phyloP scores from a whole-genome alignment of 1,139 yeast genomes.

The Taiozyma sp. region DNA sequence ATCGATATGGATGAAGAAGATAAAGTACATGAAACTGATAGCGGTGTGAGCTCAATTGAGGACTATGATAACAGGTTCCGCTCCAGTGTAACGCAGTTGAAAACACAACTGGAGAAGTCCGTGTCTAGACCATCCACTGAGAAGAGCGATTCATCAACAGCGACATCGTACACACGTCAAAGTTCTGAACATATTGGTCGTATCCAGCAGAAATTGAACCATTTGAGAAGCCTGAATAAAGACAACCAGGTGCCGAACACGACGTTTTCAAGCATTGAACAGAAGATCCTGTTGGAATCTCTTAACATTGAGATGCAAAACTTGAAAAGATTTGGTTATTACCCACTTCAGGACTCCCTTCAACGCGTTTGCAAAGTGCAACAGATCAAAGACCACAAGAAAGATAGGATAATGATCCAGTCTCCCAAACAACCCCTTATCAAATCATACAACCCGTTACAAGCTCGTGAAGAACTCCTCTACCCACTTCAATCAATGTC shows the following conservation, averaged over 20 bases:
- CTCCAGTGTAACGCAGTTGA: neutral
- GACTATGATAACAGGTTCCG: slow-evolving; percentile 3
- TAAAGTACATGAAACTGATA: neutral
- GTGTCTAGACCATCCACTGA: neutral
- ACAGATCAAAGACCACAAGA: neutral
- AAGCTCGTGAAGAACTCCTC: neutral
- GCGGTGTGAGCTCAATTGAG: neutral
- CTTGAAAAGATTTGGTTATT: slow-evolving; percentile 17
- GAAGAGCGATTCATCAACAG: neutral
- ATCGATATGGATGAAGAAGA: slow-evolving; percentile 16
- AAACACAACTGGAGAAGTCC: neutral
- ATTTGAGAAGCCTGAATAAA: slow-evolving; percentile 14
- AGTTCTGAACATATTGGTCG: slow-evolving; percentile 13
- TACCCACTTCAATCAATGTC: neutral
- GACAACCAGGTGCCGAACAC: neutral
- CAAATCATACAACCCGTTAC: neutral
- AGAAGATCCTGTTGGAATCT: slow-evolving; percentile 18
- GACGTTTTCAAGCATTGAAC: slow-evolving; percentile 12
- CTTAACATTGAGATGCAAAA: slow-evolving; percentile 18
- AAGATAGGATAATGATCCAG: neutral
- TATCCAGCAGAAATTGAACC: slow-evolving; percentile 21
- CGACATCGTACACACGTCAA: neutral
- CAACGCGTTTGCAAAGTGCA: slow-evolving; percentile 1
- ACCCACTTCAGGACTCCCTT: slow-evolving; percentile 11
- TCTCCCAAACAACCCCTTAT: neutral